Percentiles rank a stretch among this genome's conserved stretches.
Evolutionary conservation across 2,329 filamentous ascomycete genomes (phyloP).

Genomic region (Fusarium sororula): DNA sequence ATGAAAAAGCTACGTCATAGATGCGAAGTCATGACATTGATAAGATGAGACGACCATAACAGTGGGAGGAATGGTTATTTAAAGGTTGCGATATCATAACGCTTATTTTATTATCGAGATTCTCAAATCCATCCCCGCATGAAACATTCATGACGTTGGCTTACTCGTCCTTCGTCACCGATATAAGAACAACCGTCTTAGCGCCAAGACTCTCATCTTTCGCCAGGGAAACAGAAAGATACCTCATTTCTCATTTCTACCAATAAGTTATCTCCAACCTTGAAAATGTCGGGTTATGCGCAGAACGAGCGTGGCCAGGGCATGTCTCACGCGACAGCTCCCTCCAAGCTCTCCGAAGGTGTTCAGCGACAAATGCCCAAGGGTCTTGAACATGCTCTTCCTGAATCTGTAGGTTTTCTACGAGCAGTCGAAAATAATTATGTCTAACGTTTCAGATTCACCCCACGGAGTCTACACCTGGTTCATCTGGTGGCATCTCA

Average conservation of each 20-base stretch:
- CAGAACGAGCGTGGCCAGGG: slow-evolving; percentile 30
- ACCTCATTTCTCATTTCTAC: not conserved
- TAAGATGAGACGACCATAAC: not conserved
- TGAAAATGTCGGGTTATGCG: not conserved
- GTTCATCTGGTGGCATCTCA: slow-evolving; percentile 24
- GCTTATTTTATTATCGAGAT: not conserved
- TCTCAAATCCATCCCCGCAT: not conserved
- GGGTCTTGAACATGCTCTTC: slow-evolving; percentile 30
- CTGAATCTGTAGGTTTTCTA: slow-evolving; percentile 24
- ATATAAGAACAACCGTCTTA: not conserved
- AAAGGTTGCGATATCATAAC: not conserved
- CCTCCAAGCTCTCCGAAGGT: slow-evolving; percentile 27
- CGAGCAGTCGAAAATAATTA: accelerated
- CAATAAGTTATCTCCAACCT: not conserved
- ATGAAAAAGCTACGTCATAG: slow-evolving; percentile 6
- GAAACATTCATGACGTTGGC: not conserved
- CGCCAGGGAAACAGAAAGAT: not conserved
- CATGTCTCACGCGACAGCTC: slow-evolving; percentile 31
- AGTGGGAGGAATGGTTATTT: not conserved
- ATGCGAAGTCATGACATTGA: not conserved
- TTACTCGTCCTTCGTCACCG: not conserved
- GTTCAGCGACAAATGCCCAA: slow-evolving; percentile 29
- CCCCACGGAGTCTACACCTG: slow-evolving; percentile 26
- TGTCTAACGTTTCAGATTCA: slow-evolving; percentile 26
- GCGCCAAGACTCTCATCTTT: not conserved